These are phyloP conservation scores for Harringtonia aguacate DNA, from an alignment of 2,329 filamentous ascomycete species.

Conservation along the genomic window DNA sequence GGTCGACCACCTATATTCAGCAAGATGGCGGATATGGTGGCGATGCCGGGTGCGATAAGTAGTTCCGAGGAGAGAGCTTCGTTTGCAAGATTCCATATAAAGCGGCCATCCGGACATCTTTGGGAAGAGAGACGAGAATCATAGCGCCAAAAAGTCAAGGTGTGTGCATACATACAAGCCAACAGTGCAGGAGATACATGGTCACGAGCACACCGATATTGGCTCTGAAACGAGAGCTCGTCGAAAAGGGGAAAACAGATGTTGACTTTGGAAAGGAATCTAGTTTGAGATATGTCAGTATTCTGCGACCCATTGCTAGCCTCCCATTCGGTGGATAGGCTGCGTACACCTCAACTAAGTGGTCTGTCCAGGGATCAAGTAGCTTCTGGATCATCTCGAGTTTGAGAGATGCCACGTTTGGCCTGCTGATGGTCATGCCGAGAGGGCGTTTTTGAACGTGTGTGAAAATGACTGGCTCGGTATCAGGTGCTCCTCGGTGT, in stretches of 20 bases:
- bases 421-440: too few species aligned
- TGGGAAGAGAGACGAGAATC: slow-evolving; percentile 32
- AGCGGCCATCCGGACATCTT: slow-evolving; percentile 44
- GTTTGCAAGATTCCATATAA: slow-evolving; percentile 51
- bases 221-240: slow-evolving; percentile 35
- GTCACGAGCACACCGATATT: slow-evolving; percentile 31
- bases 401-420: too few species aligned
- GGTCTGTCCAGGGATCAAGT: too few species aligned
- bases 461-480: too few species aligned
- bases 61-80: slow-evolving; percentile 50
- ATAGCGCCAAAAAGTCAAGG: slow-evolving; percentile 47
- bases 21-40: slow-evolving; percentile 45
- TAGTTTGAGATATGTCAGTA: too few species aligned
- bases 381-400: too few species aligned
- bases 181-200: slow-evolving; percentile 45
- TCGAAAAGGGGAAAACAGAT: slow-evolving; percentile 52
- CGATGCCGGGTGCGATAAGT: slow-evolving; percentile 41
- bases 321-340: too few species aligned
- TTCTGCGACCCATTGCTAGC: too few species aligned
- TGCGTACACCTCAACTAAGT: too few species aligned
- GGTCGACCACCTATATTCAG: slow-evolving; percentile 51
- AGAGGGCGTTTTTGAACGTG: too few species aligned
- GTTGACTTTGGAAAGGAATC: slow-evolving; percentile 45
- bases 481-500: too few species aligned
- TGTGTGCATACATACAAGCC: slow-evolving; percentile 46